Conservation (phyloP, 2,329 filamentous ascomycete genomes). For the Coniochaeta ligniaria region DNA sequence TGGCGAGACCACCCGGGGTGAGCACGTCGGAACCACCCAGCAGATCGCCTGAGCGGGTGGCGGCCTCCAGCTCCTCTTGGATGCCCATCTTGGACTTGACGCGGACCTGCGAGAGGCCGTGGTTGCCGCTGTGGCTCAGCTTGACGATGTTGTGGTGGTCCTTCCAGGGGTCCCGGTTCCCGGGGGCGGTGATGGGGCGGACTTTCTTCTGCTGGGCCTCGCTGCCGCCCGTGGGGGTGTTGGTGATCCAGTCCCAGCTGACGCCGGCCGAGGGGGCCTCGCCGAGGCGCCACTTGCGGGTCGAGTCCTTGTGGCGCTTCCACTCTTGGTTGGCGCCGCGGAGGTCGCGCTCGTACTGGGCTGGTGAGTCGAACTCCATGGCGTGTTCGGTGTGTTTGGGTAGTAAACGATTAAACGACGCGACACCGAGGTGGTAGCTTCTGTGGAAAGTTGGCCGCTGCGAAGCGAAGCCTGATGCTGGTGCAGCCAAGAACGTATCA, state of each 20-base stretch:
- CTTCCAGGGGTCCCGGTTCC: constrained; percentile 10
- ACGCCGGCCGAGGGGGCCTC: constrained; percentile 21
- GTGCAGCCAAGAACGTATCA: too few relatives aligned
- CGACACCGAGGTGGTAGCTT: background rate
- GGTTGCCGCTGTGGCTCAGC: constrained; percentile 16
- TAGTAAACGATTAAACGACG: background rate
- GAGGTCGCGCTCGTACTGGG: constrained; percentile 31
- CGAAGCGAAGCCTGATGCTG: too few relatives aligned
- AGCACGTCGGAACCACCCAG: background rate
- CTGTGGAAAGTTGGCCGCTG: background rate
- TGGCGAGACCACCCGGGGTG: constrained; percentile 10
- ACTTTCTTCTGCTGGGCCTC: constrained; percentile 24
- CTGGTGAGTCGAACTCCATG: constrained; percentile 12
- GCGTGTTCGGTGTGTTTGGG: constrained; percentile 13
- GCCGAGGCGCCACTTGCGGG: constrained; percentile 34
- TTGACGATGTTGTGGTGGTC: constrained; percentile 30
- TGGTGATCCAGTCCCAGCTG: constrained; percentile 7
- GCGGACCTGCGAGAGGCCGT: constrained; percentile 16
- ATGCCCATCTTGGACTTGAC: constrained; percentile 25
- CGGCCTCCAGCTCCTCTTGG: constrained; percentile 21
- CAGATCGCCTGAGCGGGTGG: background rate
- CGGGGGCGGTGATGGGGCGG: constrained; percentile 22
- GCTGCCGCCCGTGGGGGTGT: constrained; percentile 13
- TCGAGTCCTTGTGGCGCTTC: constrained; percentile 35
- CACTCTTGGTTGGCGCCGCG: constrained; percentile 33